Evolutionary conservation across 1,139 yeast genomes (phyloP), one percentile per base, ranked within the genome.

Genomic region (Pichia kudriavzevii): DNA sequence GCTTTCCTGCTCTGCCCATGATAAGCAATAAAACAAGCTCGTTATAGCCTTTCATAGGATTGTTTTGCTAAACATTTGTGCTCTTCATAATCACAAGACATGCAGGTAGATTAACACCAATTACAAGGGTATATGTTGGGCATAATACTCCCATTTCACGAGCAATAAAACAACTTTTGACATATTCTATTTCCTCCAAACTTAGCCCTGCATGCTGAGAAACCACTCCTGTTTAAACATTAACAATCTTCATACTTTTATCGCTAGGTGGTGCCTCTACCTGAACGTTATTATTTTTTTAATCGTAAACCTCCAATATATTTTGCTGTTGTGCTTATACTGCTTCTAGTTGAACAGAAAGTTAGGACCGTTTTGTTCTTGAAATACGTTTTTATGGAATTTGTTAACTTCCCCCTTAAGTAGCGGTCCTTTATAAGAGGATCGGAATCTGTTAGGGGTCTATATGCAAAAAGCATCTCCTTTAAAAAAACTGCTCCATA

Each of bases 81-180:
- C 97, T 97, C 56, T 91, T 91, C 44, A 91, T 82, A 34, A 91
- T 76, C 6, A 91, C 98, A 48, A 91, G 64, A 61, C 87, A 91
- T 0, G 97, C 97, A 1, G 97, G 96, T 43, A 91, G 67, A 52
- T 91, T 91, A 24, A 91, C 96, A 50, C 97, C 97, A 88, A 96
- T 85, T 0, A 97, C 98, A 48, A 91, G 69, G 1, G 98, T 75
- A 0, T 79, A 71, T 1, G 81, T 75, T 1, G 73, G 71, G 34
- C 79, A 73, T 21, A 75, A 46, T 4, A 69, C 55, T 35, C 55
- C 59, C 11, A 71, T 50, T 2, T 52, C 48, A 0, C 76, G 76
- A 12, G 49, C 52, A 2, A 64, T 52, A 40, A 72, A 75, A 10
- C 58, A 53, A 14, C 52, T 50, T 44, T 75, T 80, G 13, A 73